phyloP scores from a whole-genome alignment of 2,329 filamentous ascomycete genomes.

The Epichloe festucae region DNA sequence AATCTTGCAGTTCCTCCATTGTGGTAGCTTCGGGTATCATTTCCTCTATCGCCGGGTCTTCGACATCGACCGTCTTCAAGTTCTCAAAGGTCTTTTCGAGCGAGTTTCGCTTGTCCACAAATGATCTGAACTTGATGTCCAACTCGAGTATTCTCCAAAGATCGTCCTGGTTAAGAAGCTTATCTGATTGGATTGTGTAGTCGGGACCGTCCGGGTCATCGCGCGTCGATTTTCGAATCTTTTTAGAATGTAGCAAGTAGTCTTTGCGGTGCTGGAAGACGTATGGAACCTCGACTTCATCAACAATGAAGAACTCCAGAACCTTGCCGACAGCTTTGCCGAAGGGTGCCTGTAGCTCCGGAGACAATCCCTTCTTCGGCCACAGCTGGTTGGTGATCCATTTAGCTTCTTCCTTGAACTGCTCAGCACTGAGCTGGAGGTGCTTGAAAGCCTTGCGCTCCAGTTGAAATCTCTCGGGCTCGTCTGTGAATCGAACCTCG shows the following conservation, averaged over 20 bases:
- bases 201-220: conserved; percentile 60
- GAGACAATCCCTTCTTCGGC: conserved; percentile 65
- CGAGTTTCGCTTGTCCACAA: conserved; percentile 82
- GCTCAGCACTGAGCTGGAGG: conserved; percentile 65
- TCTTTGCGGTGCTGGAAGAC: conserved; percentile 98
- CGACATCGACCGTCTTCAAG: conserved; percentile 49
- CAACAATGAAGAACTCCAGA: conserved; percentile 85
- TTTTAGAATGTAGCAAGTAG: conserved; percentile 83
- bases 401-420: conserved; percentile 76
- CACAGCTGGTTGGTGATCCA: conserved; percentile 90
- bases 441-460: conserved; percentile 81
- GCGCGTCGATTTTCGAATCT: conserved; percentile 45
- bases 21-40: conserved; percentile 69
- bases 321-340: conserved; percentile 82
- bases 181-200: conserved; percentile 66
- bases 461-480: conserved; percentile 89
- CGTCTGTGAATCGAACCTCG: conserved; percentile 72
- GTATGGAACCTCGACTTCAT: conserved; percentile 91
- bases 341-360: conserved; percentile 69
- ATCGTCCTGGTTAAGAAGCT: conserved; percentile 82
- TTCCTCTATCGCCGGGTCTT: conserved; percentile 66
- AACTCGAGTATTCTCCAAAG: conserved; percentile 91
- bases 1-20: conserved; percentile 90
- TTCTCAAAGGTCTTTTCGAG: conserved; percentile 69
- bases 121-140: conserved; percentile 86